A percentile compares a stretch with the other conserved stretches of the same genome.
These are phyloP conservation scores for Alternaria hordeiaustralica DNA, from an alignment of 2,329 filamentous ascomycete genomes.

Conservation along the genomic window DNA sequence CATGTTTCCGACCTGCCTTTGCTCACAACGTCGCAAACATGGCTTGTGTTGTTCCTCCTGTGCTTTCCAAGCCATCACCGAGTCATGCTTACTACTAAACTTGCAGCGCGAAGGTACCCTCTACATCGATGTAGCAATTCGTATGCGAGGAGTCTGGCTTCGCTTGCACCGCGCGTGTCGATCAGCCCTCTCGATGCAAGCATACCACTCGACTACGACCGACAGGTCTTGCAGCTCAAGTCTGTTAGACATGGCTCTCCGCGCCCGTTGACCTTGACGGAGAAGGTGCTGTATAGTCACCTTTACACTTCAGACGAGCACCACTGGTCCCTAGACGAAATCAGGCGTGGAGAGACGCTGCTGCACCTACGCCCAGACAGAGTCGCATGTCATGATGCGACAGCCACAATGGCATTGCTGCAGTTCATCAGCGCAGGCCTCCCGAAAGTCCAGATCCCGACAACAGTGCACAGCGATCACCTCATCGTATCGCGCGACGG, in stretches of 20 bases:
- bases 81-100: neutral
- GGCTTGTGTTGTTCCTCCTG: no score
- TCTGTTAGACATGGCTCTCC: conserved; percentile 13
- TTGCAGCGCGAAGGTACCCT: neutral
- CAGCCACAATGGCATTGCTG: conserved; percentile 52
- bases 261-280: conserved; percentile 18
- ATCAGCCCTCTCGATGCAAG: conserved; percentile 18
- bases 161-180: conserved; percentile 11
- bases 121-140: neutral
- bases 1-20: neutral
- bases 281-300: neutral
- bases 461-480: conserved; percentile 52
- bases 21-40: neutral
- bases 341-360: conserved; percentile 40
- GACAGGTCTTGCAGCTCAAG: conserved; percentile 14
- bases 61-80: neutral
- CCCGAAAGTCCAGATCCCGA: conserved; percentile 48
- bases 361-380: conserved; percentile 46
- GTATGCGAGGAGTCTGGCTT: conserved; percentile 1
- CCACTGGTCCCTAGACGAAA: conserved; percentile 25
- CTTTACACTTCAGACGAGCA: conserved; percentile 28
- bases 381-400: conserved; percentile 54
- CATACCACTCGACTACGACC: conserved; percentile 15
- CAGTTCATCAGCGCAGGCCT: conserved; percentile 54
- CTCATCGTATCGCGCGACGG: conserved; percentile 48